Base-by-base conservation (phyloP, 2,329 filamentous ascomycete genomes). In the Onygenales sp. region DNA sequence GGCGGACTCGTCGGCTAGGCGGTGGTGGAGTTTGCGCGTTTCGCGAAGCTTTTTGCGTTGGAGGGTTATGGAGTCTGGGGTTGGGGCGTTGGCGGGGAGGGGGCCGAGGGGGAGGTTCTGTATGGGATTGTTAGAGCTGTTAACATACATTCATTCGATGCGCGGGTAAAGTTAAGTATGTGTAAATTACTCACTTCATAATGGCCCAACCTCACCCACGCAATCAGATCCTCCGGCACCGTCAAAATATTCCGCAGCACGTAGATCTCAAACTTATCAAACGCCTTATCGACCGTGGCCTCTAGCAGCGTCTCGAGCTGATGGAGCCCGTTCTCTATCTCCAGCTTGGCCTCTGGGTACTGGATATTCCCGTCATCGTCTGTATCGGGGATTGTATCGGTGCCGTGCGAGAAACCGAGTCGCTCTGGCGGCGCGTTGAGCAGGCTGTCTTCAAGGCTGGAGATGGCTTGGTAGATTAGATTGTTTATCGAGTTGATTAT, bases 401-500 rank as follows among this genome's bases (percentile, higher is more conserved):
- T 77, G 32, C 69, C 68, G 46, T 75, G 71, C 38, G 72, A 78
- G 74, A 96, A 97, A n/a, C 93, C 93, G 36, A 98, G 81, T 11
- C 82, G 78, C 31, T 84, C 77, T 0, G 91, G 87, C 1, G 87
- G 82, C 2, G 87, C 85, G 50, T 80, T 79, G 48, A 89, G 77
- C 17, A 98, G 83, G 1, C 89, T 88, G 53, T 83, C 82, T 71
- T 97, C 93, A 59, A 97, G 84, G 56, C 87, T 89, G 64, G 89
- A 88, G 64, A 95, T 84, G 52, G 89, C 91, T 69, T 86, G 86
- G 72, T 95, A 93, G 64, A 93, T 86, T 63, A 96, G 82, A 64
- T 92, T 88, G 75, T 97, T 98, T 70, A 96, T 84, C 53, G 86
- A 87, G 76, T 97, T 96, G 75, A 97, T 95, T 63, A 97, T 91